A percentile compares a stretch with the other conserved stretches of the same genome.
These are phyloP conservation scores for Aspergillus funiculosus DNA, from an alignment of 495 filamentous ascomycete genomes.

Conservation along the genomic window DNA sequence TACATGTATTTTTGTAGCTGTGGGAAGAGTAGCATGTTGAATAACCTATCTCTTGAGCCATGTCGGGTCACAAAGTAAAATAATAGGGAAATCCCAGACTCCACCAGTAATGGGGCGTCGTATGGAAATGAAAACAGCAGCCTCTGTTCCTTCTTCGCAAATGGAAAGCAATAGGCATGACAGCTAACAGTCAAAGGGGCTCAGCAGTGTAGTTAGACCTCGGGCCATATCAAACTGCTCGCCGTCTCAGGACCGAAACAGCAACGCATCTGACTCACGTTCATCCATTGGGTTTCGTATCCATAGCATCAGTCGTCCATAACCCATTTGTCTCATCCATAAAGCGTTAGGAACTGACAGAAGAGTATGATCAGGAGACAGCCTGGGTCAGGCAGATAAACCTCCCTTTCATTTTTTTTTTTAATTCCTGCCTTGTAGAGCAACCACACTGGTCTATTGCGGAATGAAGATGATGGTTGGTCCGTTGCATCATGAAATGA, in stretches of 20 bases:
- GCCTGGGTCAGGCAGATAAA: slow-evolving; percentile 17
- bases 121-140: slow-evolving; percentile 8
- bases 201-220: no score
- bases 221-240: slow-evolving; percentile 11
- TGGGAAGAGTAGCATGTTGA: slow-evolving; percentile 14
- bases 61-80: background rate
- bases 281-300: slow-evolving; percentile 15
- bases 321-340: slow-evolving; percentile 17
- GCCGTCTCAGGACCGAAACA: slow-evolving; percentile 7
- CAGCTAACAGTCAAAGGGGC: no score
- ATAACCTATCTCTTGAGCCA: slow-evolving; percentile 10
- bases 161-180: slow-evolving; percentile 14
- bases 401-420: slow-evolving; percentile 11
- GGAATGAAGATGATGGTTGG: slow-evolving; percentile 14
- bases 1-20: slow-evolving; percentile 4
- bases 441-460: slow-evolving; percentile 21
- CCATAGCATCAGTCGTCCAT: slow-evolving; percentile 17
- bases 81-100: background rate
- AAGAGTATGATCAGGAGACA: slow-evolving; percentile 17
- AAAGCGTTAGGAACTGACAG: slow-evolving; percentile 15
- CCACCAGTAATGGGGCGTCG: background rate
- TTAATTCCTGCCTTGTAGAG: slow-evolving; percentile 19
- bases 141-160: slow-evolving; percentile 3
- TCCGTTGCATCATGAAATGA: slow-evolving; percentile 23
- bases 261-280: slow-evolving; percentile 13